Evolutionary conservation across 1,139 yeast species (phyloP).

Genomic region (Yamadazyma triangularis): DNA sequence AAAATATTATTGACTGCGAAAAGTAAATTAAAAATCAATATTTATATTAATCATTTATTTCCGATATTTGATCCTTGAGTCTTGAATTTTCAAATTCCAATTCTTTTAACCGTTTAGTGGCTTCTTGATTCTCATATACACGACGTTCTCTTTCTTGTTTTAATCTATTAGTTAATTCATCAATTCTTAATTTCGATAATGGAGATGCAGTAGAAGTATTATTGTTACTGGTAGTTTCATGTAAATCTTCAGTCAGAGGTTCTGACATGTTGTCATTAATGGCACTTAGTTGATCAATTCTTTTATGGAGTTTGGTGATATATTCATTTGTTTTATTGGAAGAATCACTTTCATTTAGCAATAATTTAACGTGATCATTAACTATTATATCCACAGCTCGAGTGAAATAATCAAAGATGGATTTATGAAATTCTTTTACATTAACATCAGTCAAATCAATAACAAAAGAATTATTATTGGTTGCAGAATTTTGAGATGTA

Average conservation of each 20-base stretch:
- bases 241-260: constrained; percentile 7
- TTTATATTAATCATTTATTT: neutral
- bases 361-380: constrained; percentile 49
- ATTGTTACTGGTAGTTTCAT: constrained; percentile 6
- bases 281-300: constrained; percentile 27
- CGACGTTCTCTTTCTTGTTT: constrained; percentile 69
- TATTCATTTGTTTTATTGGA: constrained; percentile 17
- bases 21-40: neutral
- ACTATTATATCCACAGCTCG: constrained; percentile 57
- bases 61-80: constrained; percentile 21
- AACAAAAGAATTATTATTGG: constrained; percentile 1
- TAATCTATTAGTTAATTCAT: constrained; percentile 62
- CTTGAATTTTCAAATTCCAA: constrained; percentile 52
- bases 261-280: constrained; percentile 19
- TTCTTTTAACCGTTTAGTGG: constrained; percentile 46
- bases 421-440: constrained; percentile 45
- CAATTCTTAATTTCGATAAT: constrained; percentile 46
- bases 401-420: constrained; percentile 53
- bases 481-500: neutral
- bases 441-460: constrained; percentile 21
- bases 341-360: constrained; percentile 30
- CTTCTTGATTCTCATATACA: constrained; percentile 53
- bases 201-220: constrained; percentile 19
- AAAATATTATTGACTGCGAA: no score
- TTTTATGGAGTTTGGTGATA: constrained; percentile 23